Base-by-base conservation (phyloP, 345 rosid genomes). In the Xanthoceras sorbifolium region DNA sequence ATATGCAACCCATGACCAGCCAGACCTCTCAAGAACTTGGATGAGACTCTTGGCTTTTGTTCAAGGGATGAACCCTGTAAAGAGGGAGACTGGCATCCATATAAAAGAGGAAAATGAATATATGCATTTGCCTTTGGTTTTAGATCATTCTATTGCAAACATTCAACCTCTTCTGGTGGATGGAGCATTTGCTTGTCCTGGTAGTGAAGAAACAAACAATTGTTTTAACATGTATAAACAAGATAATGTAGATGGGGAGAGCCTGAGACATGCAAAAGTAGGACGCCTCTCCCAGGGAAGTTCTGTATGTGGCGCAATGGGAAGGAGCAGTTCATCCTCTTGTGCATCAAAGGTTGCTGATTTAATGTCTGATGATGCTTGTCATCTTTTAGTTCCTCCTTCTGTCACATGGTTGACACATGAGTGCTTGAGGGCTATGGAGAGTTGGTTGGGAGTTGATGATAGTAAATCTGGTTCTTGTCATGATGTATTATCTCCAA, bases 41-140 rank as follows among this genome's bases (percentile, higher is more conserved):
- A 84, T 95, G 89, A 79, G 67, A 79, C 92, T 95, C 80, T 83
- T 95, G 83, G 79, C 87, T 76, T 93, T 85, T 85, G 83, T 91
- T 82, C 99, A 95, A 84, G 99, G 98, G 73, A 87, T 93, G 88
- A 82, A 86, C 82, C 92, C 94, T 71, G 74, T 86, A 60, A 95
- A 90, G 88, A 92, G 98, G 88, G 99, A 95, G 86, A 89, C 89
- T 61, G 97, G 94, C 72, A 81, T 83, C 75, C 92, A 76, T 81
- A 64, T 87, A 48, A 98, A 92, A 23, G 98, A 90, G 70, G 98
- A 93, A 76, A 84, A 82, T 79, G 98, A 91, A 25, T 77, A 82
- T 74, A 81, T 81, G 73, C 86, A 87, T 80, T 73, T 74, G 6
- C 90, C 87, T 84, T 90, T 95, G 80, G 69, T 84, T 79, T 84